Base-by-base conservation (phyloP, 805 yeast genomes). In the Candida sithepensis region DNA sequence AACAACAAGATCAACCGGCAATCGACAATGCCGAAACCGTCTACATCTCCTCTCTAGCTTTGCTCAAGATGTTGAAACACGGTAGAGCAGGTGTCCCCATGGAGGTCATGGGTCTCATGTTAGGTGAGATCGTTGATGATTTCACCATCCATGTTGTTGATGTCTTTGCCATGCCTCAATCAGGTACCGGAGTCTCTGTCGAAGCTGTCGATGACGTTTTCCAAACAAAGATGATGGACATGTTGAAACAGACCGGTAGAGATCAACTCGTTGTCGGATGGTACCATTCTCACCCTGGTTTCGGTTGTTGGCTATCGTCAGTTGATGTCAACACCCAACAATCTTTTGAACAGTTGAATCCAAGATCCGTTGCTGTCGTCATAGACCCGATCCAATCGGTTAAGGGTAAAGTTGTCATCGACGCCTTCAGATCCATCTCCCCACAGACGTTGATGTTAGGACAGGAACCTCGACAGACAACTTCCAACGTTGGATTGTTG, bases 201-300 rank as follows among this genome's bases (percentile, higher is more conserved):
- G 99, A 94, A 67, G 99, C 99, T 1, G 99, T 94, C 30, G 99
- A 95, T 67, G 98, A 95, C 66, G 98, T 95, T 43, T 94, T 94
- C 73, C 99, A 94, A 68, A 91, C 98, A 3, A 88, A 85, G 65
- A 95, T 94, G 99, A 94, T 94, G 99, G 99, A 94, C 64, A 94
- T 94, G 99, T 78, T 94, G 63, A 84, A 87, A 70, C 99, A 94
- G 68, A 94, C 99, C 0, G 99, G 99, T n/a, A 79, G 99, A 68
- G 97, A 91, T 69, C 96, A 94, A 67, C 90, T 88, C 88, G 99
- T 94, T 45, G 99, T 94, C 43, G 99, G 99, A 30, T 94, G 99
- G 99, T 94, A 94, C 73, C 99, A 94, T 66, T 91, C 98, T 13
- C 99, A 94, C 70, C 99, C 99, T 4, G 99, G 99, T 16, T 94